phyloP scores from a whole-genome alignment of 805 yeast genomes.

The Ogataea glucozyma region DNA sequence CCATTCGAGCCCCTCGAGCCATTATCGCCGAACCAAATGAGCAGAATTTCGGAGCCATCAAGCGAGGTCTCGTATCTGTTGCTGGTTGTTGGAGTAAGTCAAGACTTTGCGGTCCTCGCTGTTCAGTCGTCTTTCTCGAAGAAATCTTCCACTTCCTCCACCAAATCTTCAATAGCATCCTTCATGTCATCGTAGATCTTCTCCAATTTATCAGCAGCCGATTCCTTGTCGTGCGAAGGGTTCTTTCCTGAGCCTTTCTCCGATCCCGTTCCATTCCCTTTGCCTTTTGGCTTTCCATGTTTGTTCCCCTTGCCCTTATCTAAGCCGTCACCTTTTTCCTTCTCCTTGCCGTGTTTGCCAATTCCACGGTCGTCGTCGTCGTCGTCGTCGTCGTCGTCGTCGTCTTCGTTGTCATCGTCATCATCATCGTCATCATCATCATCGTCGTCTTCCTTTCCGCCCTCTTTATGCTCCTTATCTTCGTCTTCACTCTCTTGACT shows the following conservation, averaged over 20 bases:
- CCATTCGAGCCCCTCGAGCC: no score
- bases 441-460: no score
- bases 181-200: constrained; percentile 21
- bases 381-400: constrained; percentile 19
- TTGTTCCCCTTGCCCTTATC: constrained; percentile 23
- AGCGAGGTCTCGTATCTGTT: no score
- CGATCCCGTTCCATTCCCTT: neutral
- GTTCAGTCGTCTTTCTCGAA: constrained; percentile 13
- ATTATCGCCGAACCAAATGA: no score
- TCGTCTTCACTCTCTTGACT: no score
- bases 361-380: constrained; percentile 22
- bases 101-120: no score
- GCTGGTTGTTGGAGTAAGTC: no score
- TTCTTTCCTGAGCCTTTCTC: no score
- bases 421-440: constrained; percentile 25
- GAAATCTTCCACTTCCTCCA: constrained; percentile 31
- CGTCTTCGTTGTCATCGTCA: constrained; percentile 20
- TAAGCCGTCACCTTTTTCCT: constrained; percentile 21
- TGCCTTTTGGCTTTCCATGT: neutral
- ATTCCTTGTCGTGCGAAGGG: constrained; percentile 20
- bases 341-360: constrained; percentile 16
- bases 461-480: constrained; percentile 1
- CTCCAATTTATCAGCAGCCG: constrained; percentile 10
- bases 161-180: constrained; percentile 28
- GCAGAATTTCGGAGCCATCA: no score